Evolutionary conservation across 139 green algal genomes (phyloP).

Genomic region (Micromonas commoda): DNA sequence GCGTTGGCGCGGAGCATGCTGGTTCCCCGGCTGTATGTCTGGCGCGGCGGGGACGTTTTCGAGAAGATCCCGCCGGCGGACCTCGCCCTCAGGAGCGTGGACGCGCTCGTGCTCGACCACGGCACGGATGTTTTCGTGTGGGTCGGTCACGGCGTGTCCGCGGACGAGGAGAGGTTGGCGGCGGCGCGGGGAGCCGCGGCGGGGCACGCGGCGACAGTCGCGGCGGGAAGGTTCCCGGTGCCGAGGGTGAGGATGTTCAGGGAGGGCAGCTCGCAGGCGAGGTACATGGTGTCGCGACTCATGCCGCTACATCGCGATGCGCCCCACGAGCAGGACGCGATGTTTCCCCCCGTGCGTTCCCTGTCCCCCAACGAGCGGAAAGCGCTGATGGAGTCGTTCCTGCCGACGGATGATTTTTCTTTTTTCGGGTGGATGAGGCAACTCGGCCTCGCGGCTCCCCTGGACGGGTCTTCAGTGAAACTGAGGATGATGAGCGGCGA

Average conservation of each 20-base stretch:
- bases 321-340: constrained; percentile 32
- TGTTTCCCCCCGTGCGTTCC: background rate
- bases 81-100: constrained; percentile 30
- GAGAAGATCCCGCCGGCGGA: constrained; percentile 29
- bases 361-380: background rate
- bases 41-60: constrained; percentile 9
- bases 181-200: constrained; percentile 17
- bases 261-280: constrained; percentile 35
- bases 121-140: constrained; percentile 45
- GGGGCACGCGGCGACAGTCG: background rate
- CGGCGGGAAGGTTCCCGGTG: constrained; percentile 33
- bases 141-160: constrained; percentile 24
- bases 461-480: no score
- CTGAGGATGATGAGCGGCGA: no score
- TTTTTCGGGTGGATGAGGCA: constrained; percentile 25
- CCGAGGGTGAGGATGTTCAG: constrained; percentile 25
- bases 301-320: constrained; percentile 38
- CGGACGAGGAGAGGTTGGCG: background rate
- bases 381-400: background rate
- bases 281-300: constrained; percentile 43
- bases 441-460: background rate
- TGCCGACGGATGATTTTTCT: constrained; percentile 30
- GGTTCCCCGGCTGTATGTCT: constrained; percentile 12
- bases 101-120: constrained; percentile 41
- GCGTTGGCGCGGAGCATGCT: constrained; percentile 9